Conservation (phyloP, 2,329 filamentous ascomycete species). For the Blastomyces parvus region DNA sequence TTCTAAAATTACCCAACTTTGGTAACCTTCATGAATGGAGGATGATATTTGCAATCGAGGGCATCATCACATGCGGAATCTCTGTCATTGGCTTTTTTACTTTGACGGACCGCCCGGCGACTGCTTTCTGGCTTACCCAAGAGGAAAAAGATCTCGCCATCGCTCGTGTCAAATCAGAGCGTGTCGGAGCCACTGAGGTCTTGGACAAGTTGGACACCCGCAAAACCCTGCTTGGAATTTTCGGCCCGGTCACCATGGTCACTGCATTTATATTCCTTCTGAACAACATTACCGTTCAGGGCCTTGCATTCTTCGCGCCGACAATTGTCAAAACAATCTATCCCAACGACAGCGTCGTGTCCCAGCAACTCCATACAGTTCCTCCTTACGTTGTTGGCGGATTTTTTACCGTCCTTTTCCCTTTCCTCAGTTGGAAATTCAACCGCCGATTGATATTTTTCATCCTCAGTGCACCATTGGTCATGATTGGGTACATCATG, state of each 20-base stretch:
- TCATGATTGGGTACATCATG: slow-evolving; percentile 13
- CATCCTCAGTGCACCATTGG: slow-evolving; percentile 6
- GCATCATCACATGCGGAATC: slow-evolving; percentile 13
- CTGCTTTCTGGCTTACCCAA: slow-evolving; percentile 12
- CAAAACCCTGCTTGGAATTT: slow-evolving; percentile 11
- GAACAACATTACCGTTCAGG: slow-evolving; percentile 62
- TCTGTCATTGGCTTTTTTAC: slow-evolving; percentile 12
- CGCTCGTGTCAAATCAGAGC: slow-evolving; percentile 14
- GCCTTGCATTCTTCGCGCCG: slow-evolving; percentile 39
- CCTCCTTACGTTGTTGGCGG: slow-evolving; percentile 13
- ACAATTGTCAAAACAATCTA: slow-evolving; percentile 14
- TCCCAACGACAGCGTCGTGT: slow-evolving; percentile 28
- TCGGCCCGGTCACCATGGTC: slow-evolving; percentile 11
- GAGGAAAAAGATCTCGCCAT: slow-evolving; percentile 14
- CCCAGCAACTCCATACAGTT: slow-evolving; percentile 14
- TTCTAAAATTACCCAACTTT: slow-evolving; percentile 16
- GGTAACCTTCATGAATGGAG: slow-evolving; percentile 12
- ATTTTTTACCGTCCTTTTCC: slow-evolving; percentile 12
- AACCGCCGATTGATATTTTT: slow-evolving; percentile 10
- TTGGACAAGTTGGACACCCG: slow-evolving; percentile 12
- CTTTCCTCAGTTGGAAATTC: slow-evolving; percentile 12
- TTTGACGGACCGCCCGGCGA: slow-evolving; percentile 12
- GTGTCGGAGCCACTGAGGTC: slow-evolving; percentile 13
- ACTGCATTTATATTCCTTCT: slow-evolving; percentile 40
- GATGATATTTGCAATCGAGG: slow-evolving; percentile 16